Conservation (phyloP, 345 rosid genomes). For the Syzygium aromaticum region DNA sequence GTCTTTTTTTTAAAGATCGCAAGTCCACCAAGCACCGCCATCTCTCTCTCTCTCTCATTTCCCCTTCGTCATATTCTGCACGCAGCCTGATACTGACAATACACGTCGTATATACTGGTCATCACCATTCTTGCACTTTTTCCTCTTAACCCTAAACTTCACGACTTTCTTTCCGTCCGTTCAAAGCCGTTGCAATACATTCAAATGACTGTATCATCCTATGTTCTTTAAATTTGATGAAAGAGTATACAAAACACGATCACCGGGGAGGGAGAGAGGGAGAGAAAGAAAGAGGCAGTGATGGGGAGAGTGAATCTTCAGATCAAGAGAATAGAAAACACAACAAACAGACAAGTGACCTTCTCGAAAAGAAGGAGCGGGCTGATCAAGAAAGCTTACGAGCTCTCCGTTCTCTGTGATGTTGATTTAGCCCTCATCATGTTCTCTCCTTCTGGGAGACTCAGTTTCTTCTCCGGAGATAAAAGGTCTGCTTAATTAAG, state of each 20-base stretch:
- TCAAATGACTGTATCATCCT: background rate
- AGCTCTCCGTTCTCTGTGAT: constrained; percentile 23
- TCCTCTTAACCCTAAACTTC: background rate
- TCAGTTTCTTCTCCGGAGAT: constrained; percentile 41
- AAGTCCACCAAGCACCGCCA: background rate
- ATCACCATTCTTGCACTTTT: background rate
- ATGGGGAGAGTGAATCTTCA: constrained; percentile 48
- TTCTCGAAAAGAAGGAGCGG: constrained; percentile 12
- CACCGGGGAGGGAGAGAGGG: background rate
- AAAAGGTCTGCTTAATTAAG: constrained; percentile 27
- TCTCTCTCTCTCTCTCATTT: background rate
- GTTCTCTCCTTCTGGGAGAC: constrained; percentile 57
- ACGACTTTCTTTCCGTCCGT: background rate
- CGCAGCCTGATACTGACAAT: background rate
- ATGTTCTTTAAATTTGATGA: background rate
- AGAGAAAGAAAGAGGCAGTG: background rate
- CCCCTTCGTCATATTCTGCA: background rate
- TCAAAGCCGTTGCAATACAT: background rate
- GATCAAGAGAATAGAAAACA: constrained; percentile 45
- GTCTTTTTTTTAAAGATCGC: background rate
- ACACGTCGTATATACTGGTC: background rate
- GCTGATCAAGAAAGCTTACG: background rate
- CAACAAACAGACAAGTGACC: constrained; percentile 41
- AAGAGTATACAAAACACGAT: background rate
- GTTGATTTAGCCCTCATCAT: constrained; percentile 53